phyloP scores from a whole-genome alignment of 768 basidiomycete species.

The Russula emetica region DNA sequence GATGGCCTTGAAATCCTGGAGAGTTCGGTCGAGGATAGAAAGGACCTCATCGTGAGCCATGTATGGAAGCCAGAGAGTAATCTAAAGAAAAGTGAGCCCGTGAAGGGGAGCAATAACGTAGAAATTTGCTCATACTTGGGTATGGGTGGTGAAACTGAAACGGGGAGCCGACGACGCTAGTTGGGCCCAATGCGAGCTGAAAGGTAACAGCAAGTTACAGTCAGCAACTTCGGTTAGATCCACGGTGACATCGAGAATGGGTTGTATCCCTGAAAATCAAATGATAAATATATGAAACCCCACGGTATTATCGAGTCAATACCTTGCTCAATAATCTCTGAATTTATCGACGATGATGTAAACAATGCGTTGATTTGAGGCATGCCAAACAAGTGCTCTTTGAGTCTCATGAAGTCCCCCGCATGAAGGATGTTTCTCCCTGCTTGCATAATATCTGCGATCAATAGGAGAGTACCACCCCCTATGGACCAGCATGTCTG shows the following conservation, averaged over 20 bases:
- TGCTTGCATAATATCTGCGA: constrained; percentile 18
- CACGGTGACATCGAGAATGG: constrained; percentile 4
- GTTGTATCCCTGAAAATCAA: constrained; percentile 10
- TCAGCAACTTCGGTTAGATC: constrained; percentile 10
- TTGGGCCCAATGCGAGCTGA: constrained; percentile 23
- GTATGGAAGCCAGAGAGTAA: constrained; percentile 53
- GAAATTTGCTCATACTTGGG: constrained; percentile 11
- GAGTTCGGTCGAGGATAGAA: constrained; percentile 40
- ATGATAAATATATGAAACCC: background rate
- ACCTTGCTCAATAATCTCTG: constrained; percentile 15
- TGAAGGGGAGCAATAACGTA: no score
- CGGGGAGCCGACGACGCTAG: background rate
- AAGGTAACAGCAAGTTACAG: constrained; percentile 19
- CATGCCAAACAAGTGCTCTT: constrained; percentile 18
- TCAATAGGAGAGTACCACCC: constrained; percentile 3
- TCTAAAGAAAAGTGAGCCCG: constrained; percentile 17
- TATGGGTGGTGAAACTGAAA: background rate
- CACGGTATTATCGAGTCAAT: background rate
- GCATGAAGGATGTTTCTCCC: constrained; percentile 5
- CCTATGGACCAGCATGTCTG: background rate
- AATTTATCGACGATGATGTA: background rate
- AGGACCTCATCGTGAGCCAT: constrained; percentile 43
- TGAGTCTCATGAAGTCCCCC: constrained; percentile 12
- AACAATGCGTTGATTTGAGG: constrained; percentile 12
- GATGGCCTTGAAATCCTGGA: background rate